phyloP scores from a whole-genome alignment of 2,329 filamentous ascomycete species.

The Thelonectria discophora region DNA sequence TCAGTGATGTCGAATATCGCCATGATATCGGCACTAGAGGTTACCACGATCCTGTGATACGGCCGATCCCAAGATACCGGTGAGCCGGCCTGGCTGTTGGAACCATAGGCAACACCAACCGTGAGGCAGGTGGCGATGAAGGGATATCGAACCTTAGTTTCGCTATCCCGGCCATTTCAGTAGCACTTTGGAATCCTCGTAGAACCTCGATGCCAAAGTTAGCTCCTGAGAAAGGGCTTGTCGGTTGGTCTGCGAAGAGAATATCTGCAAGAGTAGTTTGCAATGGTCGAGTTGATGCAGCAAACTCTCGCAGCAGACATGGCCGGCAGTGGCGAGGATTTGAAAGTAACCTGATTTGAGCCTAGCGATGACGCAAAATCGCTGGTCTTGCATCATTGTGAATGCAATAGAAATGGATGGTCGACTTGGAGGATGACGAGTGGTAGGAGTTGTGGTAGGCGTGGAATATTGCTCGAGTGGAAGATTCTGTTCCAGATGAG shows the following conservation, averaged over 20 bases:
- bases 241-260: slow-evolving; percentile 21
- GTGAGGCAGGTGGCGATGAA: slow-evolving; percentile 23
- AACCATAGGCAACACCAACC: slow-evolving; percentile 15
- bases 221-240: slow-evolving; percentile 17
- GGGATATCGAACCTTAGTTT: not conserved
- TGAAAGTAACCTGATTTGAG: slow-evolving; percentile 18
- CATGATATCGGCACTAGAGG: slow-evolving; percentile 17
- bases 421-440: too few relatives aligned
- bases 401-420: not conserved
- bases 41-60: too few relatives aligned
- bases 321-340: slow-evolving; percentile 23
- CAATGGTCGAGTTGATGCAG: slow-evolving; percentile 16
- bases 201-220: slow-evolving; percentile 12
- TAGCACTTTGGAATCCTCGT: too few relatives aligned
- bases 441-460: too few relatives aligned
- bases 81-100: too few relatives aligned
- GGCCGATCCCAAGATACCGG: too few relatives aligned
- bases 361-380: slow-evolving; percentile 31
- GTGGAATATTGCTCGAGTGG: too few relatives aligned
- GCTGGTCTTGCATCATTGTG: slow-evolving; percentile 31
- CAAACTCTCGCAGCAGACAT: slow-evolving; percentile 23
- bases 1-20: slow-evolving; percentile 22
- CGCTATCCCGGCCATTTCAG: too few relatives aligned
- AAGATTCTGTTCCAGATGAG: too few relatives aligned
- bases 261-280: slow-evolving; percentile 21